These are phyloP conservation scores for Diaporthe capsici DNA, from an alignment of 2,329 filamentous ascomycete species.

Conservation along the genomic window DNA sequence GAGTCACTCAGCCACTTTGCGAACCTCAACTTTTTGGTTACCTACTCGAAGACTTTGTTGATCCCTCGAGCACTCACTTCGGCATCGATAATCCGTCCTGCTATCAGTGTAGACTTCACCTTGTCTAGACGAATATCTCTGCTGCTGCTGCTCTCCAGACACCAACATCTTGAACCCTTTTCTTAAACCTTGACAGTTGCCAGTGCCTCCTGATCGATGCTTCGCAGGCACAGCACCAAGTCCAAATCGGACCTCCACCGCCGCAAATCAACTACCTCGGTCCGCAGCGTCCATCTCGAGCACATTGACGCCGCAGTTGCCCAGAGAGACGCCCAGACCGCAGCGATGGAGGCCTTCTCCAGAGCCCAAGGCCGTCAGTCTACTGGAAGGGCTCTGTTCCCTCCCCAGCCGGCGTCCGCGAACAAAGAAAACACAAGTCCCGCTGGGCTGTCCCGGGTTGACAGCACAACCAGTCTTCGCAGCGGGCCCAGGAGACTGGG, in stretches of 20 bases:
- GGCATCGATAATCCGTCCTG: background rate
- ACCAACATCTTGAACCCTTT: background rate
- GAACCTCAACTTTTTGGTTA: conserved; percentile 3
- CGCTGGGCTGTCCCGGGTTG: conserved; percentile 41
- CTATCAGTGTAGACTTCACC: background rate
- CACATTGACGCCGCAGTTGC: conserved; percentile 64
- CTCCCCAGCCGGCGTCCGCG: conserved; percentile 47
- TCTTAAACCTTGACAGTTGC: background rate
- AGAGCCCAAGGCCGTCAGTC: conserved; percentile 61
- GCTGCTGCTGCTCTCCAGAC: background rate
- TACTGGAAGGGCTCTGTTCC: conserved; percentile 53
- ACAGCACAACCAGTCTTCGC: conserved; percentile 42
- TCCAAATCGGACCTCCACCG: conserved; percentile 60
- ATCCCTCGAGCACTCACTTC: background rate
- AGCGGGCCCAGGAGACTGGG: conserved; percentile 45
- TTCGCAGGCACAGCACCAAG: conserved; percentile 64
- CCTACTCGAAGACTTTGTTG: background rate
- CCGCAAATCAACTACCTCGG: conserved; percentile 68
- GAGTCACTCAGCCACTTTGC: background rate
- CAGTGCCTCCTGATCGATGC: conserved; percentile 54
- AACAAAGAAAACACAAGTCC: conserved; percentile 41
- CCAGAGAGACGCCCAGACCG: conserved; percentile 72
- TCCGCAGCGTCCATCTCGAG: conserved; percentile 61
- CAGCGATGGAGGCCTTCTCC: conserved; percentile 72
- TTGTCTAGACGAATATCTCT: background rate